Evolutionary conservation across 2,329 filamentous ascomycete species (phyloP), one percentile per base, ranked within the genome.

Genomic region (Microsporum canis): DNA sequence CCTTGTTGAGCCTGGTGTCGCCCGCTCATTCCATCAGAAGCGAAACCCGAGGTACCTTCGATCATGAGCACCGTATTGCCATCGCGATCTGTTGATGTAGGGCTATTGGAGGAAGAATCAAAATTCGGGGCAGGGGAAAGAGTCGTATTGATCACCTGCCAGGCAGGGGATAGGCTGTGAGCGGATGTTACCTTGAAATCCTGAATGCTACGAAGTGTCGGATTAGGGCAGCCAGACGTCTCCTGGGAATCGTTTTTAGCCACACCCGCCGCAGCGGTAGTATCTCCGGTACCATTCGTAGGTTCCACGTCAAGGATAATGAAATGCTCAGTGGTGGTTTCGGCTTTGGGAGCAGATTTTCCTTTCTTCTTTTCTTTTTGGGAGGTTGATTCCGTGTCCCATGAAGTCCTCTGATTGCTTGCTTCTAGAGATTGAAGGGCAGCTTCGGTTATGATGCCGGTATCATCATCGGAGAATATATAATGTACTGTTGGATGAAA

Each of bases 391-490:
- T 53, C 27, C 17, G 56, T 47, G 31, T 62, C 57, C 31, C 73
- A 62, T 29, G 66, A 60, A 3, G 33, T 61, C 5, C 12, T 51
- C 14, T 72, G 67, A 60, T 76, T 71, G 58, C 78, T 75, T 61
- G 77, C 60, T 71, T 83, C 73, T 73, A 85, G 71, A 23, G 79
- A 78, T 38, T 79, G 78, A 62, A 86, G 73, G 3, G 81, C 80
- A 1, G 88, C 85, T 41, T 84, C 80, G 0, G 88, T 88, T 41
- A 95, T 78, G 51, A 88, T 78, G 55, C 91, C 88, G 1, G 85
- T 83, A 70, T 96, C 91, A 74, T 97, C 94, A 73, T 97, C 91
- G 67, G 84, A 84, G 77, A 99, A 97, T 69, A 97, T 82, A 76
- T 97, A 97, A 76, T 92, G 90, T 1, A 96, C 85, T 59, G 84